Conservation (phyloP, 345 rosid species). For the Microthlaspi erraticum region DNA sequence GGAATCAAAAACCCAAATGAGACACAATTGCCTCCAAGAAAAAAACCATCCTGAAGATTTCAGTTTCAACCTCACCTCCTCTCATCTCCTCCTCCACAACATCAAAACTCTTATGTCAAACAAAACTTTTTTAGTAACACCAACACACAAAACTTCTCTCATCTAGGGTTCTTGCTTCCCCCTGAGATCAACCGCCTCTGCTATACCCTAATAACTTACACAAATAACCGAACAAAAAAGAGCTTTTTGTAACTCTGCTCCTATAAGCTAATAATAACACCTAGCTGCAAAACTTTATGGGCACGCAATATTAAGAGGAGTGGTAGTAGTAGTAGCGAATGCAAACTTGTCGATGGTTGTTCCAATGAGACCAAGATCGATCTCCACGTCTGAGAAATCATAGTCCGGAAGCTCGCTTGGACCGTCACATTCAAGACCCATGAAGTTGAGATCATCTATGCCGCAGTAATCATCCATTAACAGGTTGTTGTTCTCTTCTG, state of each 20-base stretch:
- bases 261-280: constrained; percentile 41
- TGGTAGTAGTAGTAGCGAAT: constrained; percentile 24
- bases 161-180: constrained; percentile 31
- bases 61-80: constrained; percentile 19
- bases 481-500: constrained; percentile 56
- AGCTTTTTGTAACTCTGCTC: constrained; percentile 28
- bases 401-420: constrained; percentile 85
- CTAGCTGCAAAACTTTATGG: constrained; percentile 92
- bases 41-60: constrained; percentile 16
- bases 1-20: constrained; percentile 8
- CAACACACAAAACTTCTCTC: constrained; percentile 47
- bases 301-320: constrained; percentile 67
- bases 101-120: constrained; percentile 38
- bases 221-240: constrained; percentile 25
- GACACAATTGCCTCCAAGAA: neutral
- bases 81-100: constrained; percentile 29
- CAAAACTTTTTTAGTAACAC: constrained; percentile 42
- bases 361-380: constrained; percentile 58
- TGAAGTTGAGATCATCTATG: constrained; percentile 60
- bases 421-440: constrained; percentile 54
- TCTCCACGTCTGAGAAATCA: constrained; percentile 55
- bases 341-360: constrained; percentile 50
- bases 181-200: constrained; percentile 33
- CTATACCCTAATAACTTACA: constrained; percentile 37
- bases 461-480: constrained; percentile 56